phyloP scores from a whole-genome alignment of 352 stramenopile species.

The Phytophthora idaei region DNA sequence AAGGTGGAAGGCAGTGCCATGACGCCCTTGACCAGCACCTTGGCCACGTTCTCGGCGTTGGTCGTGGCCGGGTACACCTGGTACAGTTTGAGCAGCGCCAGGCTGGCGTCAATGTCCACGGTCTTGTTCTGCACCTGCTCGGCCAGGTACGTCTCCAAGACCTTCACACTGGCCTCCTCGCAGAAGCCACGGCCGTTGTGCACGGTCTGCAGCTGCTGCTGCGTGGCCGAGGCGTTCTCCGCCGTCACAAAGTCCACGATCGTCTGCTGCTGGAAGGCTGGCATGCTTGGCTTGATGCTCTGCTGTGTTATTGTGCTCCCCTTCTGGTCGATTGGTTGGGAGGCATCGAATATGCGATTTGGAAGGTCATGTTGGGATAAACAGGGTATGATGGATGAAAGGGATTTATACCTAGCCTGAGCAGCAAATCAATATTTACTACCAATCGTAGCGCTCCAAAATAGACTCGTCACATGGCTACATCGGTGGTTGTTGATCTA shows the following conservation, averaged over 20 bases:
- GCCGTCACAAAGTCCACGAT: slow-evolving; percentile 65
- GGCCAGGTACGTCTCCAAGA: slow-evolving; percentile 73
- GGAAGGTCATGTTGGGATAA: slow-evolving; percentile 7
- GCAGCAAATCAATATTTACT: slow-evolving; percentile 13
- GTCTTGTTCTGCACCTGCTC: slow-evolving; percentile 71
- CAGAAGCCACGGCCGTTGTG: slow-evolving; percentile 59
- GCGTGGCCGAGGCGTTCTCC: slow-evolving; percentile 46
- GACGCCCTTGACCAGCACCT: slow-evolving; percentile 76
- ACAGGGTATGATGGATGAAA: slow-evolving; percentile 1
- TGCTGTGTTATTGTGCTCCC: slow-evolving; percentile 28
- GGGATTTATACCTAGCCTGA: neutral
- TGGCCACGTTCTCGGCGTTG: slow-evolving; percentile 66
- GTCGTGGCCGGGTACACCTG: slow-evolving; percentile 64
- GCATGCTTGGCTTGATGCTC: slow-evolving; percentile 41
- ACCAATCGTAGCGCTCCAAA: slow-evolving; percentile 14
- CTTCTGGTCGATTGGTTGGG: slow-evolving; percentile 29
- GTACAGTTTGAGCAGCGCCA: slow-evolving; percentile 87
- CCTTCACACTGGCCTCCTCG: slow-evolving; percentile 47
- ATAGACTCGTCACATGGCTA: slow-evolving; percentile 38
- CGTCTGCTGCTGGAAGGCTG: slow-evolving; percentile 68
- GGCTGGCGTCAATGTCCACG: slow-evolving; percentile 77
- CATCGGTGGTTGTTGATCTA: slow-evolving; percentile 1
- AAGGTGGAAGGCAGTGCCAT: slow-evolving; percentile 72
- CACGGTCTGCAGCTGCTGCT: slow-evolving; percentile 62
- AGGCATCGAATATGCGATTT: slow-evolving; percentile 30